Base-by-base conservation (phyloP, 495 filamentous ascomycete genomes). In the Amphirosellinia nigrospora region DNA sequence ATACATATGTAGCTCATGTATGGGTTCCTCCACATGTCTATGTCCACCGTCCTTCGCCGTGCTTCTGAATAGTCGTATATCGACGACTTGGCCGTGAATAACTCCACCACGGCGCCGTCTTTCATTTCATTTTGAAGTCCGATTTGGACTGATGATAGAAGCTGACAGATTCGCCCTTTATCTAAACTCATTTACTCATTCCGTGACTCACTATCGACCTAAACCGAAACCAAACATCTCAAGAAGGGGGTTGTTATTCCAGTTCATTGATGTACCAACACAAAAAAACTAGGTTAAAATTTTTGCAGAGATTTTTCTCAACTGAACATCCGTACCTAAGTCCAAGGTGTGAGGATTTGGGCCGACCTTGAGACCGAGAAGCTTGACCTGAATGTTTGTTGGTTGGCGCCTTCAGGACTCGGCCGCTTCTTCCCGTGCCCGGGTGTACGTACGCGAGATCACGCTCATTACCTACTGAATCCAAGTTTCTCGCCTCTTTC, bases 1-100 rank as follows among this genome's bases (percentile, higher is more conserved):
- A 74, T 78, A 78, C 72, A 75, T 78, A 78, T 78, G 74, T 76
- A 74, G 39, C 66, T 62, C 74, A 76, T 76, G 76, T 78, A 78
- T 73, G 76, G 74, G 70, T 64, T 78, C 76, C 76, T 78, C 76
- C 75, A 78, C 75, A 78, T 76, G 76, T 71, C 75, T 73, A 68
- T 72, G 72, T 72, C 74, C 71, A 72, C 72, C 62, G 61, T 66
- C 74, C 73, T 76, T 72, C 68, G 71, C 73, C 69, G 76, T 76
- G 74, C 72, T 69, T 76, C 72, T 76, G 68, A 67, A 74, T 73
- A 64, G 45, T 64, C 53, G 45, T 71, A 74, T 72, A 68, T 74
- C 70, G 74, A 78, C 73, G 73, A 63, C 72, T 71, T 71, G 75
- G 71, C 71, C 65, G 73, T 73, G 71, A 75, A 64, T 58, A 70